phyloP scores from a whole-genome alignment of 768 basidiomycete species.

The Amanita rimosa region DNA sequence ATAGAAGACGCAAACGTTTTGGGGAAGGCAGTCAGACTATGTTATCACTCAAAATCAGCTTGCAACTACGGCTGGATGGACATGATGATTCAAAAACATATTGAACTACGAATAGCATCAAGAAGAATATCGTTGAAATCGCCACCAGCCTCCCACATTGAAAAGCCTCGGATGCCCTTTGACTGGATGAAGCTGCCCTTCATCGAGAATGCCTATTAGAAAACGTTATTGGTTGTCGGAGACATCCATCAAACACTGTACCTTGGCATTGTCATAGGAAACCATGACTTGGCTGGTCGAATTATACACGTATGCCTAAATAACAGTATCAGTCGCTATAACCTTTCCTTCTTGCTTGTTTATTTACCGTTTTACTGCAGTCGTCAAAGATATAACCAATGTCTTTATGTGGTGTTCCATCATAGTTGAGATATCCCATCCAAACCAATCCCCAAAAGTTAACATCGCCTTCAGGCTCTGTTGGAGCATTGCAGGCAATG shows the following conservation, averaged over 20 bases:
- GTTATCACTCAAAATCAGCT: too few species aligned
- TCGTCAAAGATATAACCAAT: conserved; percentile 45
- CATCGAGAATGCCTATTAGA: conserved; percentile 26
- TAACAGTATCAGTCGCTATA: not conserved
- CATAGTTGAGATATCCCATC: conserved; percentile 38
- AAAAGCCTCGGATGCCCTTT: conserved; percentile 45
- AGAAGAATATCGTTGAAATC: conserved; percentile 40
- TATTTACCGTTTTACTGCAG: conserved; percentile 59
- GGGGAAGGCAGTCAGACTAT: too few species aligned
- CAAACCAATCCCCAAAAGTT: conserved; percentile 59
- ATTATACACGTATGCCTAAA: conserved; percentile 35
- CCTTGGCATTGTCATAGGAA: conserved; percentile 34
- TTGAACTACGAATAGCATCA: conserved; percentile 25
- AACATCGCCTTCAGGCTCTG: conserved; percentile 39
- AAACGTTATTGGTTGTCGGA: not conserved
- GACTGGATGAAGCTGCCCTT: conserved; percentile 50
- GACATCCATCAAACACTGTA: conserved; percentile 7
- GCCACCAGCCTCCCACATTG: conserved; percentile 66
- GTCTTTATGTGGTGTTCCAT: conserved; percentile 35
- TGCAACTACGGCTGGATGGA: conserved; percentile 29
- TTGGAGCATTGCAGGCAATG: conserved; percentile 37
- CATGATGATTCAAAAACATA: conserved; percentile 12
- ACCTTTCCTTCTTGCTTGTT: not conserved
- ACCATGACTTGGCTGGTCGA: conserved; percentile 31
- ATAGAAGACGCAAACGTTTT: too few species aligned